Evolutionary conservation across 2,329 filamentous ascomycete genomes (phyloP).

Genomic region (Clarireedia hainanense): DNA sequence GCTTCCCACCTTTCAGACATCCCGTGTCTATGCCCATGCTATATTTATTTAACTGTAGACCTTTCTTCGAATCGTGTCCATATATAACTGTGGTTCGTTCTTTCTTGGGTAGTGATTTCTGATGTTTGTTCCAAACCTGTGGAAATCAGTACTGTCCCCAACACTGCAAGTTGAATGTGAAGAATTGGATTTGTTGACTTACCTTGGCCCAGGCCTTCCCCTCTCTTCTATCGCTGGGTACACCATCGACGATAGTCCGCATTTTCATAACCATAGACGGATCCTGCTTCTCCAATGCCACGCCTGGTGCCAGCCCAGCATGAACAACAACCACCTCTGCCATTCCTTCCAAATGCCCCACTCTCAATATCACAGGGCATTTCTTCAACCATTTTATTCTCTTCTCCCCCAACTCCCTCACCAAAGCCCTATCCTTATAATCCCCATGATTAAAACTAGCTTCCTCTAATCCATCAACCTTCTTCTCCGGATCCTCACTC

Average conservation of each 20-base stretch:
- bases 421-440: constrained; percentile 24
- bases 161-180: neutral
- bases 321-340: constrained; percentile 71
- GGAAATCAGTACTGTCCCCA: constrained; percentile 11
- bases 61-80: constrained; percentile 73
- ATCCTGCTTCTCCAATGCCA: constrained; percentile 62
- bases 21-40: constrained; percentile 80
- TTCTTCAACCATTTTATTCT: constrained; percentile 62
- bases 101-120: constrained; percentile 31
- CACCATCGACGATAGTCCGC: constrained; percentile 46
- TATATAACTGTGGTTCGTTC: constrained; percentile 65
- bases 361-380: constrained; percentile 70
- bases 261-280: constrained; percentile 87
- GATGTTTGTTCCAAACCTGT: constrained; percentile 47
- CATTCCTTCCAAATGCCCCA: constrained; percentile 54
- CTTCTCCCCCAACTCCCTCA: constrained; percentile 30
- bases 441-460: constrained; percentile 23
- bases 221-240: constrained; percentile 23
- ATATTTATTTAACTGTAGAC: constrained; percentile 59
- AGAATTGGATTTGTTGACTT: neutral
- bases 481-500: constrained; percentile 24
- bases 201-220: constrained; percentile 28
- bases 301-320: constrained; percentile 72
- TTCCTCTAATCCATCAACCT: constrained; percentile 21
- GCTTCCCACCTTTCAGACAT: constrained; percentile 65